Percentiles rank a stretch among this genome's conserved stretches.
phyloP scores from a whole-genome alignment of 2,329 filamentous ascomycete species.

The Domatiomyces globalis region DNA sequence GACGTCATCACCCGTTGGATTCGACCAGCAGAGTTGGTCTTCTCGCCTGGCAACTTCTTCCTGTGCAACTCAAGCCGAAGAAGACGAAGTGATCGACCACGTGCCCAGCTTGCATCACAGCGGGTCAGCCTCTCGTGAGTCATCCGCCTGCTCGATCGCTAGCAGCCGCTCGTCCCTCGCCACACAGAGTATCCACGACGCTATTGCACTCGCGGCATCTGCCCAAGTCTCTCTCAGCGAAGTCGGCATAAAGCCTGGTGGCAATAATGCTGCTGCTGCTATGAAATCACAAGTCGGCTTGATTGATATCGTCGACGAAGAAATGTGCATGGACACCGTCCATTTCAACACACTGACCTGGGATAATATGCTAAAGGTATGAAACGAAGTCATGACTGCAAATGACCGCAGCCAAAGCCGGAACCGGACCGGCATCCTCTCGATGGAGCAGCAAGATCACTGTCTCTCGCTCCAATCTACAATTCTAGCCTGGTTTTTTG shows the following conservation, averaged over 20 bases:
- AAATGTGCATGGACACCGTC: constrained; percentile 2
- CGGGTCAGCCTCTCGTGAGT: constrained; percentile 4
- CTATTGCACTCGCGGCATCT: neutral
- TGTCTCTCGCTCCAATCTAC: neutral
- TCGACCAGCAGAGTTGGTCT: constrained; percentile 3
- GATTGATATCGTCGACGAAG: neutral
- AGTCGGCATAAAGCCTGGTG: neutral
- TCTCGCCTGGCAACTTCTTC: constrained; percentile 3
- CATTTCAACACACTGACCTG: constrained; percentile 18
- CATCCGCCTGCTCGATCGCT: constrained; percentile 5
- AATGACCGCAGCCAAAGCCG: neutral
- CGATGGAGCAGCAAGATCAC: neutral
- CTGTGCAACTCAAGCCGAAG: neutral
- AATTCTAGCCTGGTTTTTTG: neutral
- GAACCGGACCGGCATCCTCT: neutral
- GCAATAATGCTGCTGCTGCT: neutral
- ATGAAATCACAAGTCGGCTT: neutral
- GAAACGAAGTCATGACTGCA: neutral
- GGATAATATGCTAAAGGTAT: constrained; percentile 12
- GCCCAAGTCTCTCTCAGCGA: neutral
- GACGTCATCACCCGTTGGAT: constrained; percentile 4
- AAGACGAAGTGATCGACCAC: constrained; percentile 7
- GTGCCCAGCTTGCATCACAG: constrained; percentile 1
- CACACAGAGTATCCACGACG: neutral
- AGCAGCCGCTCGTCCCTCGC: neutral